Evolutionary conservation across 2,329 filamentous ascomycete species (phyloP), one percentile per base, ranked within the genome.

Genomic region (Penicillium palitans): DNA sequence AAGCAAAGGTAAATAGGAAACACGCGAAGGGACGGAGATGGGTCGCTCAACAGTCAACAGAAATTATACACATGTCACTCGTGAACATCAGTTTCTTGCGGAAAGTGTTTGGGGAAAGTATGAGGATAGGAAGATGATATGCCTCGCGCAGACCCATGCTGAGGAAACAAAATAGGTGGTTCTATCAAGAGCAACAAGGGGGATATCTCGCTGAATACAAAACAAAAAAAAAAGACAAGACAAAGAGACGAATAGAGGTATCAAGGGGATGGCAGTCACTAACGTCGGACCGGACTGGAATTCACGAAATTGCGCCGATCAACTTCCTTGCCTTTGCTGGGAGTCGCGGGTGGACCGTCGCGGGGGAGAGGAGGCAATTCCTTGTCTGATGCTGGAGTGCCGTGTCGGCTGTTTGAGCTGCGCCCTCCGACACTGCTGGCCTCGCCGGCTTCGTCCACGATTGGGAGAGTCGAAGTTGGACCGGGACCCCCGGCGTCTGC

Each of bases 391-490:
- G 57, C 58, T 27, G 65, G 64, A 33, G 64, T 66, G 17, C 68
- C 65, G 50, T 70, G 62, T 61, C 68, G 69, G 74, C 83, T 84
- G 58, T 78, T 77, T 24, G 80, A 81, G 68, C 84, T 85, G 54
- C 82, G 82, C 31, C 82, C 84, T 2, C 86, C 85, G 25, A 86
- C 82, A 59, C 88, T 90, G 8, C 82, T 84, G 10, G 82, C 87
- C 74, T 97, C 93, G 6, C 87, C 90, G n/a, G 87, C 89, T 76
- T 98, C 93, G 66, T 96, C 90, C 7, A 98, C 92, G 10, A 97
- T 88, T 0, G 93, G 93, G 2, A 98, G 78, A 1, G 82, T 86
- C 33, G 81, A 81, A 13, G 83, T 79, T 27, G 71, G 71, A 13
- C 80, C 74, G 15, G 83, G 80, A 77, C 83, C 70, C 72, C 72